phyloP scores from a whole-genome alignment of 805 yeast species.

The Suhomyces faveliae region DNA sequence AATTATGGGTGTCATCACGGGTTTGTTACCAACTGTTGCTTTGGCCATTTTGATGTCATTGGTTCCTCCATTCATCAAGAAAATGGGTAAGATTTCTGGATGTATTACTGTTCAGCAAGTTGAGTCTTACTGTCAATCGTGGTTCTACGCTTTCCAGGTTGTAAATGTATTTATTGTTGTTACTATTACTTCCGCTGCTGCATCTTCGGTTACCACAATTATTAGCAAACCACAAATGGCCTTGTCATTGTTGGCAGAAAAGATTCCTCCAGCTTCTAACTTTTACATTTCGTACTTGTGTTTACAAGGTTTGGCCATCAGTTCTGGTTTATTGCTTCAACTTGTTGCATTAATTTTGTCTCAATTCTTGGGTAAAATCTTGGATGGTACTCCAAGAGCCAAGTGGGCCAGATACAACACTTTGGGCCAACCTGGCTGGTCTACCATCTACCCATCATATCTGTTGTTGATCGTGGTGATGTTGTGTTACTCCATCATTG shows the following conservation, averaged over 20 bases:
- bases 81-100: slow-evolving; percentile 26
- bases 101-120: slow-evolving; percentile 24
- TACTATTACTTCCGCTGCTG: slow-evolving; percentile 27
- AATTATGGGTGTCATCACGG: slow-evolving; percentile 28
- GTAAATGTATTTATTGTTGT: slow-evolving; percentile 24
- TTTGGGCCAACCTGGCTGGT: slow-evolving; percentile 72
- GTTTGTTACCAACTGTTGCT: slow-evolving; percentile 25
- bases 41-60: slow-evolving; percentile 29
- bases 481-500: slow-evolving; percentile 72
- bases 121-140: slow-evolving; percentile 26
- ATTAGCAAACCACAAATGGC: slow-evolving; percentile 14
- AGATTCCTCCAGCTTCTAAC: slow-evolving; percentile 27
- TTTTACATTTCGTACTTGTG: slow-evolving; percentile 26
- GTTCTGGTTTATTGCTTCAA: slow-evolving; percentile 23
- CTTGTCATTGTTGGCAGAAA: slow-evolving; percentile 20
- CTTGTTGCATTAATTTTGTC: slow-evolving; percentile 62
- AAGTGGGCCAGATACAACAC: slow-evolving; percentile 77
- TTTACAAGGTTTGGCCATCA: slow-evolving; percentile 24
- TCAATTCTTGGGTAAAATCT: slow-evolving; percentile 62
- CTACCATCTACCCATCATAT: slow-evolving; percentile 75
- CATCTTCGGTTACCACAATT: slow-evolving; percentile 25
- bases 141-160: slow-evolving; percentile 33
- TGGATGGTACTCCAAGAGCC: slow-evolving; percentile 89
- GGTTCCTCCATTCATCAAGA: slow-evolving; percentile 27
- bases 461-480: slow-evolving; percentile 73